Evolutionary conservation across 352 stramenopile species (phyloP), one percentile per base, ranked within the genome.

Genomic region (Poterioochromonas sp.): DNA sequence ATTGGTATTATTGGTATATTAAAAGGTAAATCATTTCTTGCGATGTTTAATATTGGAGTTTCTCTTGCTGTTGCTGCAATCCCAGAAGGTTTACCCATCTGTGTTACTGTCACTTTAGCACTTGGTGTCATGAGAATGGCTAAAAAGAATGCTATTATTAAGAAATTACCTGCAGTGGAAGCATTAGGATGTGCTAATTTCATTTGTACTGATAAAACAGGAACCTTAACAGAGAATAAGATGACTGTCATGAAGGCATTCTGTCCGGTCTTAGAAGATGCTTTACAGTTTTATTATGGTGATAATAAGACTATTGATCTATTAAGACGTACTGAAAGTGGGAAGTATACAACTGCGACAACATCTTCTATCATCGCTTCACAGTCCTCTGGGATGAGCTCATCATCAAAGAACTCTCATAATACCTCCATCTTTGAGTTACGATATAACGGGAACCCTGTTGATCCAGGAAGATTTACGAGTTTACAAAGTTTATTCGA

Each of bases 51-150:
- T 74, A 97, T 98, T 71, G 93, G 92, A 22, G 91, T 97, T 1
- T 97, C 91, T 82, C 86, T 99, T 32, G 95, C 95, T 1, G 96
- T 99, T 0, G 95, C 95, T 0, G 95, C 95, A 1, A 98, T 99
- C 73, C 96, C 96, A 0, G 94, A 98, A 86, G 95, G 95, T 47
- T 86, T 99, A 11, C 94, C 94, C 11, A 97, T 97, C 35, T 96
- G 91, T 0, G 90, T 97, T 32, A 96, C 91, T 0, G 88, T 96
- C 60, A 94, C 88, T 58, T 82, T 97, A n/a, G 95, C 89, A 81
- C 81, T 96, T 12, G 91, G 91, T 41, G 92, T 91, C 0, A 90
- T 90, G 29, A 85, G 90, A 34, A 96, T 96, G 91, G 87, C 86
- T 0, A 83, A 83, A 47, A 95, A 94, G 83, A 91, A 89, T 73